Conservation (phyloP, 352 stramenopile genomes). For the Globisporangium alternatum region DNA sequence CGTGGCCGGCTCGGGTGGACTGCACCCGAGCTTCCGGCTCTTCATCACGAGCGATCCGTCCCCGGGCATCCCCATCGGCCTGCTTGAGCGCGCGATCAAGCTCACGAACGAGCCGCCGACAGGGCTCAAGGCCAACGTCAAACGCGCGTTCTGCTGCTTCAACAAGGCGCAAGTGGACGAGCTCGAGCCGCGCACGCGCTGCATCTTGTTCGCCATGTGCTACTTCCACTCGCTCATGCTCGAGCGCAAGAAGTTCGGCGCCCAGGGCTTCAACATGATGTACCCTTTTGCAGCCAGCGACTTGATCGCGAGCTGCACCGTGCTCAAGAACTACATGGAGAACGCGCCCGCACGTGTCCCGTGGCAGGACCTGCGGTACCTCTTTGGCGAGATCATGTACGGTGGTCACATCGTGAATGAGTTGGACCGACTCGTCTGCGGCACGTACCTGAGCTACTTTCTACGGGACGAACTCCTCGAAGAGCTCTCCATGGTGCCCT, state of each 20-base stretch:
- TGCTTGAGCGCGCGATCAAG: slow-evolving; percentile 89
- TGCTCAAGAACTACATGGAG: slow-evolving; percentile 92
- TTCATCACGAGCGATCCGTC: slow-evolving; percentile 91
- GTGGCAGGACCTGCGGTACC: slow-evolving; percentile 87
- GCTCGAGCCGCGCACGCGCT: slow-evolving; percentile 76
- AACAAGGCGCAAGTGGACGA: slow-evolving; percentile 75
- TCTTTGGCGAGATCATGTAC: slow-evolving; percentile 91
- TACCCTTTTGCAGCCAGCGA: slow-evolving; percentile 90
- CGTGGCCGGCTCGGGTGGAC: slow-evolving; percentile 22
- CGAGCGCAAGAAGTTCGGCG: slow-evolving; percentile 90
- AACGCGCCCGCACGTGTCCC: slow-evolving; percentile 84
- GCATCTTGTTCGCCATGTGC: slow-evolving; percentile 89
- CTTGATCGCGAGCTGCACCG: slow-evolving; percentile 75
- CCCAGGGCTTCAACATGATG: slow-evolving; percentile 89
- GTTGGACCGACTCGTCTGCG: slow-evolving; percentile 70
- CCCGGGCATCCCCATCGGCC: slow-evolving; percentile 77
- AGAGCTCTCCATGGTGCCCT: slow-evolving; percentile 88
- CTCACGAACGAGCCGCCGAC: slow-evolving; percentile 87
- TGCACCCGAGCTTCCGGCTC: slow-evolving; percentile 82
- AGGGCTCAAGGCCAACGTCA: slow-evolving; percentile 88
- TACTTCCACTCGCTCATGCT: slow-evolving; percentile 93
- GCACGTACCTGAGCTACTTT: slow-evolving; percentile 87
- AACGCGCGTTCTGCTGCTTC: slow-evolving; percentile 82
- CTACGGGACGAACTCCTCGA: slow-evolving; percentile 88
- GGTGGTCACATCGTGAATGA: slow-evolving; percentile 87